phyloP scores from a whole-genome alignment of 2,329 filamentous ascomycete species.

The Tricladium varicosporioides region DNA sequence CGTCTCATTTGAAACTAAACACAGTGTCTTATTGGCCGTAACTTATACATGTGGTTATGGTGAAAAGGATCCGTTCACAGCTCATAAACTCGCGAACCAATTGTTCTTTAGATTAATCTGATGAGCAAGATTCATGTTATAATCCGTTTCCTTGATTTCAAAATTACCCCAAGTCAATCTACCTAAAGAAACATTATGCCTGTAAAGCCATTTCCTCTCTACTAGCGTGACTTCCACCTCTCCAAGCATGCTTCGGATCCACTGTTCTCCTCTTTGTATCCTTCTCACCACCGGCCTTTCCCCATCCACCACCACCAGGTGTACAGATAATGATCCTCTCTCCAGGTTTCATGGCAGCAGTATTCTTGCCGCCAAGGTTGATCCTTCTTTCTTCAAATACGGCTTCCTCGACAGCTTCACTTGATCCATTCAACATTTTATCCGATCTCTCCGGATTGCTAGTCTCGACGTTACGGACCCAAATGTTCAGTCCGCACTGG shows the following conservation, averaged over 20 bases:
- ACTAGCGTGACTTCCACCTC: slow-evolving; percentile 55
- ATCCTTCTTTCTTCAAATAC: slow-evolving; percentile 36
- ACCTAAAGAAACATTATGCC: slow-evolving; percentile 35
- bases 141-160: too few relatives aligned
- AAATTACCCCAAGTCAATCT: not conserved
- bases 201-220: slow-evolving; percentile 60
- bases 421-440: slow-evolving; percentile 4
- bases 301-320: slow-evolving; percentile 27
- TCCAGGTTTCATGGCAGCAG: slow-evolving; percentile 20
- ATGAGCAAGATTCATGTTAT: too few relatives aligned
- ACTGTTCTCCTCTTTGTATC: slow-evolving; percentile 1
- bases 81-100: too few relatives aligned
- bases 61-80: too few relatives aligned
- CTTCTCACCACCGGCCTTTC: slow-evolving; percentile 7
- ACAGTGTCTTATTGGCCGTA: not conserved
- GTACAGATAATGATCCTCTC: slow-evolving; percentile 26
- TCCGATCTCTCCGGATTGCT: slow-evolving; percentile 9
- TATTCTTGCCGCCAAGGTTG: slow-evolving; percentile 29
- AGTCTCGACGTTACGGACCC: slow-evolving; percentile 45
- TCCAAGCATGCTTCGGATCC: slow-evolving; percentile 62
- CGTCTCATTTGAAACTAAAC: not conserved
- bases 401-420: not conserved
- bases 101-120: not conserved
- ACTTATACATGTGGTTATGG: not conserved
- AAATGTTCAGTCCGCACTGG: slow-evolving; percentile 77